Conservation (phyloP, 495 filamentous ascomycete species). For the Letharia columbiana region DNA sequence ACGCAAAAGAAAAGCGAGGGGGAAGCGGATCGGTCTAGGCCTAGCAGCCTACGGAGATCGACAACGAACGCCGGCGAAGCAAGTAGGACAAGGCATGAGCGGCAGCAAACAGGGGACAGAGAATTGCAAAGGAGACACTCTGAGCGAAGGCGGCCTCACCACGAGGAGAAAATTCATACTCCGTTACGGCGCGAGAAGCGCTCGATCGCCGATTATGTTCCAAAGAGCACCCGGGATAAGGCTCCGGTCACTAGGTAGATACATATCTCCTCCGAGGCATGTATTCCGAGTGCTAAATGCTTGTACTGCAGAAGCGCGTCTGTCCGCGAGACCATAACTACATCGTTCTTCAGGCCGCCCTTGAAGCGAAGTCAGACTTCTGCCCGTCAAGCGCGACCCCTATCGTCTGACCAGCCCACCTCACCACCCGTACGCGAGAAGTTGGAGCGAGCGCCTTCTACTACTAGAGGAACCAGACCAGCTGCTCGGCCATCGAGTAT, state of each 20-base stretch:
- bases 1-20: background rate
- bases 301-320: slow-evolving; percentile 11
- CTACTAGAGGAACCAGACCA: background rate
- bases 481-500: slow-evolving; percentile 21
- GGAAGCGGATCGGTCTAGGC: background rate
- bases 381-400: background rate
- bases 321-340: slow-evolving; percentile 6
- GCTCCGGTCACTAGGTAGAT: slow-evolving; percentile 12
- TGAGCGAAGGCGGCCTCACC: slow-evolving; percentile 27
- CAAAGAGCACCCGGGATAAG: slow-evolving; percentile 33
- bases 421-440: slow-evolving; percentile 9
- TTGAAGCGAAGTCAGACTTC: slow-evolving; percentile 15
- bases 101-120: slow-evolving; percentile 24
- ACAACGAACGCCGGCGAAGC: slow-evolving; percentile 23
- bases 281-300: background rate
- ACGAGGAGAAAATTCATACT: slow-evolving; percentile 24
- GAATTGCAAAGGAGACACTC: slow-evolving; percentile 23
- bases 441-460: slow-evolving; percentile 10
- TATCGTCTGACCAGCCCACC: background rate
- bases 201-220: slow-evolving; percentile 34
- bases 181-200: slow-evolving; percentile 31
- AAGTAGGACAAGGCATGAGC: slow-evolving; percentile 25
- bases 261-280: background rate
- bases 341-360: slow-evolving; percentile 9
- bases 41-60: slow-evolving; percentile 26